Evolutionary conservation across 805 yeast genomes (phyloP), one percentile per base, ranked within the genome.

Genomic region (Priceomyces melissophilus): DNA sequence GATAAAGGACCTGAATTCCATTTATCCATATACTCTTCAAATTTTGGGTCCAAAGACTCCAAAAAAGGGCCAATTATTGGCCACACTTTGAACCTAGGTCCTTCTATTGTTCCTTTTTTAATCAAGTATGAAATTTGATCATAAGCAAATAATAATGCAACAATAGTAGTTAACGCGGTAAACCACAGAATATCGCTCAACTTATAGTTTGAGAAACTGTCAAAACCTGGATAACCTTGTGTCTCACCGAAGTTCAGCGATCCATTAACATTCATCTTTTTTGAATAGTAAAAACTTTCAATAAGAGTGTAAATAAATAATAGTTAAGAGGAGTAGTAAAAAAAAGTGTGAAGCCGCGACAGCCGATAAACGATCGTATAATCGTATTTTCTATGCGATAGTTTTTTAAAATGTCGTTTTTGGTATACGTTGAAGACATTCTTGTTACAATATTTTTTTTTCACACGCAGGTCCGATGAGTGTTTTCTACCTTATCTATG

Each of bases 61-160:
- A 93, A 71, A 54, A 93, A 93, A 2, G 99, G 98, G 2, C 99
- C 99, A 52, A 93, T 90, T 37, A 93, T 73, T 2, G 99, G 99
- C 89, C 95, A 91, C 43, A 89, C 55, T 65, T 93, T 93, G 61
- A 75, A 81, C 34, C 69, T 65, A 10, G 97, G 99, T 15, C 99
- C 99, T 7, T 88, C 96, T 60, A 91, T 88, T 27, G 78, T 58
- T 32, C 97, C 97, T 65, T 93, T 93, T 48, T 81, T 79, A 34
- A 78, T 55, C 55, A 88, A 82, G 60, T 93, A 93, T 48, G 76
- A 64, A n/a, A 88, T 62, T 63, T 84, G 95, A 63, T 87, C 95
- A 58, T 78, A 84, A 1, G 79, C 69, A 35, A 85, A 54, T 3
- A 68, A 65, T 10, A 77, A 48, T 2, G 78, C 71, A 5, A 80